A percentile compares a stretch with the other conserved stretches of the same genome.
Evolutionary conservation across 805 yeast genomes (phyloP).

Genomic region (Zygotorulaspora danielsina): DNA sequence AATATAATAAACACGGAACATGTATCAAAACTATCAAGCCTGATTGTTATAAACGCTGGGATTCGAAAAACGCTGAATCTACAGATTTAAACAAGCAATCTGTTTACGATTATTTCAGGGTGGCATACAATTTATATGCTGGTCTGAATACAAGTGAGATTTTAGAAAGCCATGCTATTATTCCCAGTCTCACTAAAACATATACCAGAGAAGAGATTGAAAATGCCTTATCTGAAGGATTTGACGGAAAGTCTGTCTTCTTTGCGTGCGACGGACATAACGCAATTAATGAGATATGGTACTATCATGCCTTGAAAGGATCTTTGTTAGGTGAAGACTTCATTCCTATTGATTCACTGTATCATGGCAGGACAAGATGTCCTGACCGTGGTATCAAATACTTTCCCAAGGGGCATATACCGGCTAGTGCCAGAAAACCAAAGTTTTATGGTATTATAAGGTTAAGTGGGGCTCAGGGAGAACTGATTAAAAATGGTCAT

Average conservation of each 20-base stretch:
- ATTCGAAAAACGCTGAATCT: constrained; percentile 6
- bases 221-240: constrained; percentile 46
- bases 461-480: constrained; percentile 43
- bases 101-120: constrained; percentile 67
- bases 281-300: constrained; percentile 57
- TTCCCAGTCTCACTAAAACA: constrained; percentile 55
- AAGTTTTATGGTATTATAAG: constrained; percentile 30
- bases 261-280: constrained; percentile 54
- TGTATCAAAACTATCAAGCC: constrained; percentile 80
- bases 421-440: constrained; percentile 22
- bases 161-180: constrained; percentile 63
- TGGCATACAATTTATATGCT: constrained; percentile 54
- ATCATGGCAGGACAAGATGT: constrained; percentile 52
- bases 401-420: constrained; percentile 57
- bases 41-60: constrained; percentile 53
- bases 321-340: constrained; percentile 64
- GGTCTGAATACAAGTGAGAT: constrained; percentile 63
- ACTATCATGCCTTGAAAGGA: constrained; percentile 71
- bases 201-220: constrained; percentile 56
- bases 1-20: constrained; percentile 91
- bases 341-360: constrained; percentile 54
- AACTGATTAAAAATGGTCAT: constrained; percentile 73
- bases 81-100: constrained; percentile 27
- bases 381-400: constrained; percentile 65
- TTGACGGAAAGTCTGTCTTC: constrained; percentile 51